A percentile compares a stretch with the other conserved stretches of the same genome.
Conservation (phyloP, 495 filamentous ascomycete genomes). For the Coniosporium apollinis region DNA sequence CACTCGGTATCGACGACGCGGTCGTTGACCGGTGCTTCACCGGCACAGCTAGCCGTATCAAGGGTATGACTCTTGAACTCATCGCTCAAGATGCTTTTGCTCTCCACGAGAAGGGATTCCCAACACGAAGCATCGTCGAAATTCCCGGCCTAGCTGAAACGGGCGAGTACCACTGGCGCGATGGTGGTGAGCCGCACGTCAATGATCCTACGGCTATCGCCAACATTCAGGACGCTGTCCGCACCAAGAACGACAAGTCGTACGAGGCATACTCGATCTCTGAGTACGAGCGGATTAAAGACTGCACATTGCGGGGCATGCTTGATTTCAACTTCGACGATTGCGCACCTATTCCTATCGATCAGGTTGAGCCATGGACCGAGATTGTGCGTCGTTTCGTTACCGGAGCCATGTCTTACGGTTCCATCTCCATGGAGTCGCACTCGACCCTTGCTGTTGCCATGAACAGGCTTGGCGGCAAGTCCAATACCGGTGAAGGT, state of each 20-base stretch:
- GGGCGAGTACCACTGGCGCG: constrained; percentile 98
- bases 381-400: constrained; percentile 96
- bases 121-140: constrained; percentile 59
- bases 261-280: constrained; percentile 94
- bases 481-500: constrained; percentile 98
- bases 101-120: constrained; percentile 91
- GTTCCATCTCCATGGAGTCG: constrained; percentile 98
- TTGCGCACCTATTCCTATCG: constrained; percentile 71
- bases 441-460: constrained; percentile 94
- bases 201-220: constrained; percentile 94
- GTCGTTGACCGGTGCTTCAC: constrained; percentile 96
- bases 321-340: constrained; percentile 97
- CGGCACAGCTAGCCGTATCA: constrained; percentile 89
- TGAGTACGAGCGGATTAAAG: constrained; percentile 95
- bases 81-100: constrained; percentile 96
- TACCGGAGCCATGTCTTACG: constrained; percentile 99
- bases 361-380: constrained; percentile 98
- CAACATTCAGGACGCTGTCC: constrained; percentile 95
- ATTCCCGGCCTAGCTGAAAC: constrained; percentile 82
- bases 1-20: constrained; percentile 87
- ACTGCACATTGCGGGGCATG: constrained; percentile 90
- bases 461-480: constrained; percentile 95
- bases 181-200: constrained; percentile 94
- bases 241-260: constrained; percentile 98
- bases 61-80: constrained; percentile 86